phyloP scores from a whole-genome alignment of 805 yeast genomes.

The Saccharomycopsis sp. region DNA sequence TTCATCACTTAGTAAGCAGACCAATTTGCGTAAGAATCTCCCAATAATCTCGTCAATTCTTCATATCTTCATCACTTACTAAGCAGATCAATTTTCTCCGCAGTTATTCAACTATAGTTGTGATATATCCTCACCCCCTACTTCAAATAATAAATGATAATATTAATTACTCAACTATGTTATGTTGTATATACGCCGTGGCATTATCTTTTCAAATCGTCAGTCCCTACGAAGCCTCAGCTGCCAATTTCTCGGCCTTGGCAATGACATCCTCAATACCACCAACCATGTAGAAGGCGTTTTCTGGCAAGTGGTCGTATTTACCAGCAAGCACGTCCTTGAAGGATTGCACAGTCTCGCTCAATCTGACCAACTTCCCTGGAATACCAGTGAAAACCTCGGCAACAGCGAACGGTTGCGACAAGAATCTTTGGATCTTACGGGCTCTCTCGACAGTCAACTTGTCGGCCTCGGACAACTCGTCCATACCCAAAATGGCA shows the following conservation, averaged over 20 bases:
- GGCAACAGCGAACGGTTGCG: slow-evolving; percentile 99
- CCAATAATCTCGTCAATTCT: too few species aligned
- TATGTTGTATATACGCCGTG: background rate
- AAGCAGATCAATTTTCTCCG: too few species aligned
- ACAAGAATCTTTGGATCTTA: slow-evolving; percentile 99
- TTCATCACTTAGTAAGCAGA: too few species aligned
- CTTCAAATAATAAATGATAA: too few species aligned
- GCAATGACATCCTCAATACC: slow-evolving; percentile 98
- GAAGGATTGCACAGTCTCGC: slow-evolving; percentile 92
- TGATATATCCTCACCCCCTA: too few species aligned
- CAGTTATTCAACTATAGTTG: too few species aligned
- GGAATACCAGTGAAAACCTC: slow-evolving; percentile 99
- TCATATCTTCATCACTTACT: too few species aligned
- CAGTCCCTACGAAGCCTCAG: slow-evolving; percentile 46
- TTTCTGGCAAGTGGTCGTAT: slow-evolving; percentile 98
- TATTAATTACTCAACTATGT: too few species aligned
- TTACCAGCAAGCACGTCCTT: slow-evolving; percentile 96
- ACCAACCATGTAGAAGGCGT: slow-evolving; percentile 99
- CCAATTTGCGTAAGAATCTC: too few species aligned
- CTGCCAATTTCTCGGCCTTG: slow-evolving; percentile 98
- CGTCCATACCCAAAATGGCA: slow-evolving; percentile 99
- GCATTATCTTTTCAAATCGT: background rate
- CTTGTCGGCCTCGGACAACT: slow-evolving; percentile 97
- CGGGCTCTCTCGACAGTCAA: slow-evolving; percentile 99
- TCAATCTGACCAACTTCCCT: slow-evolving; percentile 95